Evolutionary conservation across 2,329 filamentous ascomycete species (phyloP).

Genomic region (Colletotrichum incanum): DNA sequence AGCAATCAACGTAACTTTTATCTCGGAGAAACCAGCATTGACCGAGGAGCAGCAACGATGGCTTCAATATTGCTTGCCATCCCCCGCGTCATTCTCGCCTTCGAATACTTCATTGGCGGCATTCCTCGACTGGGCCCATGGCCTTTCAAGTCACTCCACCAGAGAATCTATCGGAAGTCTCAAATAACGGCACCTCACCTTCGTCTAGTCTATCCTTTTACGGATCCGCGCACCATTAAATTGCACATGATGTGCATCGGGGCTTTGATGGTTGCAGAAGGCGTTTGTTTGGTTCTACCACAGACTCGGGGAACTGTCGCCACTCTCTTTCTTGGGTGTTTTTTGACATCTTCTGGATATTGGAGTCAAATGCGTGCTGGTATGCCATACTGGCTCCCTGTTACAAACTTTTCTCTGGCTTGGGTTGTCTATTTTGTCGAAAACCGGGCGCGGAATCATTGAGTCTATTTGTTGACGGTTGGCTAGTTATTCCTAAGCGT

Average conservation of each 20-base stretch:
- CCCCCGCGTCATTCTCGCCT: conserved; percentile 7
- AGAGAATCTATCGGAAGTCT: conserved; percentile 34
- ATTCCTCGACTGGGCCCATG: conserved; percentile 25
- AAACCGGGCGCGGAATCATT: background rate
- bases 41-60: background rate
- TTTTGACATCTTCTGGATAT: conserved; percentile 15
- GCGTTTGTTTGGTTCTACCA: conserved; percentile 1
- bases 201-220: conserved; percentile 24
- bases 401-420: conserved; percentile 5
- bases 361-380: conserved; percentile 20
- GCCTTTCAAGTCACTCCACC: conserved; percentile 31
- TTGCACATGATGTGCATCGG: conserved; percentile 24
- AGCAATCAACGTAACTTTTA: background rate
- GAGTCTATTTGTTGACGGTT: background rate
- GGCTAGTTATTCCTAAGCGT: too few species aligned
- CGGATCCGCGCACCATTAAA: conserved; percentile 1
- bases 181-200: conserved; percentile 29
- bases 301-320: background rate
- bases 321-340: conserved; percentile 19
- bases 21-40: background rate
- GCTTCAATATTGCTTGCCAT: background rate
- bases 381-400: conserved; percentile 23
- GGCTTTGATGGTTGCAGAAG: conserved; percentile 9
- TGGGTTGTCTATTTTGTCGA: conserved; percentile 13
- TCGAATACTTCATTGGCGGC: conserved; percentile 31